phyloP scores from a whole-genome alignment of 768 basidiomycete species.

The Suillus americanus region DNA sequence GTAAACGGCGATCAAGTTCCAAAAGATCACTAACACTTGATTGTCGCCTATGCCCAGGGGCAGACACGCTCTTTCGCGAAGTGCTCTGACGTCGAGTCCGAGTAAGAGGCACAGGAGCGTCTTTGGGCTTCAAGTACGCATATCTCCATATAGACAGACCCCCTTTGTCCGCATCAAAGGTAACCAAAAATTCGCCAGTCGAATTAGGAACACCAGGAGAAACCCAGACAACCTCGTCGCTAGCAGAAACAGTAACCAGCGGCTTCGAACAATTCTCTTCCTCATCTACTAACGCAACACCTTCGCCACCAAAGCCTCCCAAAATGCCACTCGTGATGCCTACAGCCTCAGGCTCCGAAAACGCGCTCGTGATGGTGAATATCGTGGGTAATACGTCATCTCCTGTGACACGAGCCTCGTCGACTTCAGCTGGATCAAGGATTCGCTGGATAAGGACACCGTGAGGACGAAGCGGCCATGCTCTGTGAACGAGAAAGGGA shows the following conservation, averaged over 20 bases:
- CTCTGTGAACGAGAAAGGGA: slow-evolving; percentile 76
- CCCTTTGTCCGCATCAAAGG: slow-evolving; percentile 52
- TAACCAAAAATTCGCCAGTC: slow-evolving; percentile 53
- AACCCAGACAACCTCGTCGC: slow-evolving; percentile 66
- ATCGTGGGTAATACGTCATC: slow-evolving; percentile 76
- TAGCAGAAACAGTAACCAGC: slow-evolving; percentile 55
- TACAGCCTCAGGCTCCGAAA: slow-evolving; percentile 71
- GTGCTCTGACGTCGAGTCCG: slow-evolving; percentile 23
- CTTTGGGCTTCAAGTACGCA: slow-evolving; percentile 60
- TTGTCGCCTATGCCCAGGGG: slow-evolving; percentile 36
- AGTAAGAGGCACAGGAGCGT: slow-evolving; percentile 43
- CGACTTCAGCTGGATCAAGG: slow-evolving; percentile 63
- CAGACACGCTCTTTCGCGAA: slow-evolving; percentile 40
- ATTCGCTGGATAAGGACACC: slow-evolving; percentile 79
- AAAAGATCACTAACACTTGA: slow-evolving; percentile 37
- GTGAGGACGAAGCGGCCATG: slow-evolving; percentile 77
- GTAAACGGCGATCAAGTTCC: slow-evolving; percentile 33
- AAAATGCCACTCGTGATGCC: slow-evolving; percentile 65
- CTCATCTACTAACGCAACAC: slow-evolving; percentile 49
- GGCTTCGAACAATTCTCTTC: slow-evolving; percentile 51
- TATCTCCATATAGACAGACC: slow-evolving; percentile 73
- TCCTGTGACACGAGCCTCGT: slow-evolving; percentile 64
- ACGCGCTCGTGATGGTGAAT: slow-evolving; percentile 75
- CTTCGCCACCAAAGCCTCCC: slow-evolving; percentile 37
- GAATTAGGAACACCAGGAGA: slow-evolving; percentile 42